Percentiles rank a stretch among this genome's conserved stretches.
Conservation (phyloP, 495 filamentous ascomycete species). For the Talaromyces thailandensis region DNA sequence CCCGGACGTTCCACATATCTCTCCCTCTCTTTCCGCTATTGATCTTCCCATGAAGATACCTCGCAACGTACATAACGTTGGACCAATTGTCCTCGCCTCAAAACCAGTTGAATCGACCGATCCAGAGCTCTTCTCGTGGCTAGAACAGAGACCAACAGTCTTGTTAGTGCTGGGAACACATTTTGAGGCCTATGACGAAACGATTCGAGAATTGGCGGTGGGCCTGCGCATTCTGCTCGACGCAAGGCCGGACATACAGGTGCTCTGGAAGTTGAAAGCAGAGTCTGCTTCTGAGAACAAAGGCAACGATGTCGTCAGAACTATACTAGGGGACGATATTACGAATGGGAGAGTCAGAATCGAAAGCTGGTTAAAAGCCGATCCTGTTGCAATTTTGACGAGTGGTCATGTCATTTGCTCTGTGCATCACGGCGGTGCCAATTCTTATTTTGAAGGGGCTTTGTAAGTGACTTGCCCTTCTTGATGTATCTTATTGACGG, state of each 20-base stretch:
- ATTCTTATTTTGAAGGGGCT: conserved; percentile 45
- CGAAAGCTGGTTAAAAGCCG: conserved; percentile 35
- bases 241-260: conserved; percentile 20
- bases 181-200: conserved; percentile 22
- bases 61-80: conserved; percentile 36
- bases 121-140: conserved; percentile 35
- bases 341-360: conserved; percentile 24
- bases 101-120: conserved; percentile 26
- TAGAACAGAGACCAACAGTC: conserved; percentile 32
- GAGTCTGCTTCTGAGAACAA: conserved; percentile 13
- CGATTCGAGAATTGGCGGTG: conserved; percentile 27
- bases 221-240: conserved; percentile 22
- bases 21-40: conserved; percentile 30
- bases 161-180: conserved; percentile 42
- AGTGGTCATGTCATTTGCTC: conserved; percentile 35
- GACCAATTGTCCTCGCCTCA: conserved; percentile 30
- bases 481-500: too few relatives aligned
- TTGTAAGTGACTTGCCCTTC: too few relatives aligned
- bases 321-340: conserved; percentile 17
- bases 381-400: conserved; percentile 36
- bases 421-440: conserved; percentile 45
- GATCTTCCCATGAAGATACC: conserved; percentile 36
- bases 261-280: conserved; percentile 41
- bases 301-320: conserved; percentile 17
- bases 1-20: conserved; percentile 24